phyloP scores from a whole-genome alignment of 441 rosid genomes.

The California macrophylla region DNA sequence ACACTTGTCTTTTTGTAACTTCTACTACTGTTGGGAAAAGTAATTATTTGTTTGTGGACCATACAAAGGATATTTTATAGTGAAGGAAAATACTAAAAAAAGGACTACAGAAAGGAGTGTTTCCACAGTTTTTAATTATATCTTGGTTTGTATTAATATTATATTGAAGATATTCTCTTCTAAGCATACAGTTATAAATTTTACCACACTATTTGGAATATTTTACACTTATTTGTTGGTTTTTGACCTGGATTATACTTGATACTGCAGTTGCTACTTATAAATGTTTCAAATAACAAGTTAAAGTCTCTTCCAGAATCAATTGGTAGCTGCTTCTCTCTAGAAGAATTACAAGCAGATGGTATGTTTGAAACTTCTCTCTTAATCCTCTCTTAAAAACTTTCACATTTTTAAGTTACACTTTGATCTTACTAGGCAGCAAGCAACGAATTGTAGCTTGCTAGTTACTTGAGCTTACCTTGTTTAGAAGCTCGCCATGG shows the following conservation, averaged over 20 bases:
- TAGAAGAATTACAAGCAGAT: conserved; percentile 84
- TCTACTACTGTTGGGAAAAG: neutral
- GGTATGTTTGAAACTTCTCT: conserved; percentile 36
- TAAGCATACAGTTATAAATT: neutral
- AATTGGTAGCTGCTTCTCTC: conserved; percentile 82
- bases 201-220: neutral
- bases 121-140: neutral
- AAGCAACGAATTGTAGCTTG: neutral
- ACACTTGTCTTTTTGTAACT: neutral
- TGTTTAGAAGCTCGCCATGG: neutral
- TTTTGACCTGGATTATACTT: conserved; percentile 18
- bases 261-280: conserved; percentile 57
- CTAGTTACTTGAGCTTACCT: neutral
- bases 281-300: conserved; percentile 80
- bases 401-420: neutral
- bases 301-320: conserved; percentile 84
- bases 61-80: neutral
- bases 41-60: neutral
- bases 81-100: neutral
- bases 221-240: neutral
- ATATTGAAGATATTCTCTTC: neutral
- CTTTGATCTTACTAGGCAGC: neutral
- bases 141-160: neutral
- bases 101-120: no score
- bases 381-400: neutral